Evolutionary conservation across 2,329 filamentous ascomycete genomes (phyloP), one percentile per base, ranked within the genome.

Genomic region (Trichoderma aggressivum): DNA sequence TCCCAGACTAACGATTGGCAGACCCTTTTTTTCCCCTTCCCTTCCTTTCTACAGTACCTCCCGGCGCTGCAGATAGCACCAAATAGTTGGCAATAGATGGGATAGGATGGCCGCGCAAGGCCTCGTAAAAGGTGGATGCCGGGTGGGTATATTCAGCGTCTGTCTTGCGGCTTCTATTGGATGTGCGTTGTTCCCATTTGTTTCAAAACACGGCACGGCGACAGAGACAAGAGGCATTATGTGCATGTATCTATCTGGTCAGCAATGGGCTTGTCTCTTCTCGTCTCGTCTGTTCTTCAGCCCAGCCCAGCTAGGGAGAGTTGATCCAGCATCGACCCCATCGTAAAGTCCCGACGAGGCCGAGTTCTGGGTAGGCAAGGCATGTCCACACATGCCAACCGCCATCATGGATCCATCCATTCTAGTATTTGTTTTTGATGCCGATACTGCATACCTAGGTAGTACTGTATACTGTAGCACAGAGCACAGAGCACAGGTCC

Each of bases 111-210:
- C 36, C 36, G 36, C 36, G 36, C 36, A 39, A 18, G 39, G 61
- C 28, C 62, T 65, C 62, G 62, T 65, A 65, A 63, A 65, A 36
- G 26, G 62, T 65, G 62, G 62, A 56, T 65, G 30, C 62, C 8
- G 43, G n/a, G 43, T 50, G 43, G 43, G n/a, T 50, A 50, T 21
- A 50, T 50, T 50, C 43, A 50, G 18, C 5, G 43, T 47, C 43
- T 47, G 18, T 47, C 43, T 47, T 47, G 18, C 18, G n/a, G 43
- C 43, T n/a, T n/a, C 43, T 24, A 34, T 43, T 65, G 62, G 62
- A 55, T 53, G 43, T 16, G 43, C 39, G 28, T 16, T 32, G 21
- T 50, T 30, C 26, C 26, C n/a, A 21, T 21, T 39, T 43, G 63
- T 66, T 66, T 66, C 63, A 66, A 56, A 66, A 53, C 63, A 28